These are phyloP conservation scores for Neopestalotiopsis rosae DNA, from an alignment of 2,329 filamentous ascomycete genomes.

Conservation along the genomic window DNA sequence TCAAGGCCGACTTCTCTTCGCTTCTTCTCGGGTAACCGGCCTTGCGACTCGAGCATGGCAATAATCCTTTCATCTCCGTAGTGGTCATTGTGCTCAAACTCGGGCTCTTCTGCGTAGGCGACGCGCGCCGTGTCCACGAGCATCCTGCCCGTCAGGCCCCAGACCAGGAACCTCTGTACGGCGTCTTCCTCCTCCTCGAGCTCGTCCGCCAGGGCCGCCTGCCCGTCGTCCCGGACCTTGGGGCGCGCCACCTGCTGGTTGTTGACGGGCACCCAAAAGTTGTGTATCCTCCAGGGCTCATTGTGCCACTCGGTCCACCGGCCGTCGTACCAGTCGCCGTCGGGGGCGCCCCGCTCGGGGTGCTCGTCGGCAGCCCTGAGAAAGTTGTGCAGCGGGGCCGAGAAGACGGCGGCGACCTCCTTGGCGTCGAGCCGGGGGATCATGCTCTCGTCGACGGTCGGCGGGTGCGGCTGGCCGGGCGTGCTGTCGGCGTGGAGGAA, in stretches of 20 bases:
- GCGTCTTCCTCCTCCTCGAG: constrained; percentile 45
- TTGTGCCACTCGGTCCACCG: constrained; percentile 82
- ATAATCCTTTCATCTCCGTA: constrained; percentile 61
- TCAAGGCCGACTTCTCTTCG: constrained; percentile 38
- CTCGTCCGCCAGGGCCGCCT: constrained; percentile 31
- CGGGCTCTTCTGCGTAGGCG: constrained; percentile 81
- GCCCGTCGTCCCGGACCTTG: constrained; percentile 30
- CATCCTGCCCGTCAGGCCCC: constrained; percentile 93
- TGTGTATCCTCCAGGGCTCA: constrained; percentile 82
- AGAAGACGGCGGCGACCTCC: constrained; percentile 94
- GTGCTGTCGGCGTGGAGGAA: constrained; percentile 70
- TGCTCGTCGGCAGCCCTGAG: constrained; percentile 64
- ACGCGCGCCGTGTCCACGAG: constrained; percentile 86
- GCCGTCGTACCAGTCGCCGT: constrained; percentile 82
- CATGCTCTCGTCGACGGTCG: constrained; percentile 70
- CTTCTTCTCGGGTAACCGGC: constrained; percentile 53
- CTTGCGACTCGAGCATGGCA: constrained; percentile 48
- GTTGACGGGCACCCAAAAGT: constrained; percentile 85
- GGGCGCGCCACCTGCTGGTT: constrained; percentile 73
- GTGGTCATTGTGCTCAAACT: constrained; percentile 73
- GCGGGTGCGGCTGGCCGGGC: constrained; percentile 34
- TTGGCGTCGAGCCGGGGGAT: constrained; percentile 84
- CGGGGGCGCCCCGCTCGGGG: constrained; percentile 42
- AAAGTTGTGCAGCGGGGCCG: constrained; percentile 86
- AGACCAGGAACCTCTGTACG: constrained; percentile 77